These are phyloP conservation scores for Heterobasidion occidentale DNA, from an alignment of 1,284 basidiomycete genomes.

Conservation along the genomic window DNA sequence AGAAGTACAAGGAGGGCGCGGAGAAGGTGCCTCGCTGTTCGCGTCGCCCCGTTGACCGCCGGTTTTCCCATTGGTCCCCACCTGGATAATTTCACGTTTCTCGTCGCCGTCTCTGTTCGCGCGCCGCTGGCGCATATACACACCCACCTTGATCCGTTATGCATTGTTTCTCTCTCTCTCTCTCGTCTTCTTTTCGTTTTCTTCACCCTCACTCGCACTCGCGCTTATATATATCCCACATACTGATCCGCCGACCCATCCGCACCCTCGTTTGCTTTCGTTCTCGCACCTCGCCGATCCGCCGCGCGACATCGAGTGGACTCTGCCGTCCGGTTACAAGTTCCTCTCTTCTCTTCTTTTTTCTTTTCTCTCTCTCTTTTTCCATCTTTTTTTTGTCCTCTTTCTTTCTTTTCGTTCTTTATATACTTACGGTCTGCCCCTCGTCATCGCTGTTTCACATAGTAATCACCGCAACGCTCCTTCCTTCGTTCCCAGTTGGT, in stretches of 20 bases:
- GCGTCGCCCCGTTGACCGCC: slow-evolving; percentile 37
- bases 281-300: background rate
- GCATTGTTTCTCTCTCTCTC: too few relatives aligned
- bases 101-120: background rate
- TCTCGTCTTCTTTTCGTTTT: too few relatives aligned
- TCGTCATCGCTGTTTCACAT: slow-evolving; percentile 2
- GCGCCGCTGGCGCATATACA: background rate
- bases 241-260: background rate
- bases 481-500: background rate
- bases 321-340: background rate
- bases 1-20: slow-evolving; percentile 76
- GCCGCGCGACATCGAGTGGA: background rate
- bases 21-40: slow-evolving; percentile 78
- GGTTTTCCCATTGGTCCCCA: background rate
- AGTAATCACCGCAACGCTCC: background rate
- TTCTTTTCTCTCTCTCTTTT: background rate
- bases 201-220: too few relatives aligned
- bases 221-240: background rate
- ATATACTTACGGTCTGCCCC: background rate
- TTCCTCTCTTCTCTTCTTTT: background rate
- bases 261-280: slow-evolving; percentile 3
- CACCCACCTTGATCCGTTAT: background rate
- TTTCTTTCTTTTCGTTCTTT: background rate
- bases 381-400: background rate
- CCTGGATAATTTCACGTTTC: background rate